phyloP scores from a whole-genome alignment of 2,329 filamentous ascomycete genomes.

The Aotearoamyces nothofagi region DNA sequence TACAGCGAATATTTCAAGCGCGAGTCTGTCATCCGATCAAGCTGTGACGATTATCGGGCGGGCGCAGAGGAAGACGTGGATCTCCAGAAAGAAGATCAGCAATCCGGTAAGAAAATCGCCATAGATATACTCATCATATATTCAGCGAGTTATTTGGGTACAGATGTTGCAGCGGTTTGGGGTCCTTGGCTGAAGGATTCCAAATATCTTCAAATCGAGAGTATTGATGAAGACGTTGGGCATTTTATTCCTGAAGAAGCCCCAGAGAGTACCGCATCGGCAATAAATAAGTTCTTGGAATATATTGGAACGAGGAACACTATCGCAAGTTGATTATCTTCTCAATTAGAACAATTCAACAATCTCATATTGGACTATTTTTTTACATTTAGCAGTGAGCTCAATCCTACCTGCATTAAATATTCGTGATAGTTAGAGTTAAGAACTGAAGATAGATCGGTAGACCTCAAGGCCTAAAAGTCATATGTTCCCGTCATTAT shows the following conservation, averaged over 20 bases:
- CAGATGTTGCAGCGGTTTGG: conserved; percentile 28
- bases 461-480: too few relatives aligned
- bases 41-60: conserved; percentile 31
- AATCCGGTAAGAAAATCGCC: conserved; percentile 25
- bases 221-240: conserved; percentile 22
- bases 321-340: too few relatives aligned
- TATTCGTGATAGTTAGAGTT: too few relatives aligned
- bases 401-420: too few relatives aligned
- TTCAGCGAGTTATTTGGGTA: conserved; percentile 25
- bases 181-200: conserved; percentile 25
- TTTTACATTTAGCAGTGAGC: too few relatives aligned
- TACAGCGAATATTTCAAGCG: conserved; percentile 27
- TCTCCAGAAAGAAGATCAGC: conserved; percentile 28
- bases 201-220: conserved; percentile 16
- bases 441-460: too few relatives aligned
- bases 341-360: too few relatives aligned
- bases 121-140: conserved; percentile 28
- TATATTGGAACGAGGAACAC: too few relatives aligned
- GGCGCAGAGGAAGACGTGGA: conserved; percentile 25
- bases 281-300: conserved; percentile 5
- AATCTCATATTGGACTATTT: too few relatives aligned
- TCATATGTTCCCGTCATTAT: too few relatives aligned
- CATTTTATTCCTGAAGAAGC: conserved; percentile 32
- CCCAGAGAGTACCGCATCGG: conserved; percentile 19
- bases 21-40: conserved; percentile 25